A percentile compares a stretch with the other conserved stretches of the same genome.
Evolutionary conservation across 1,139 yeast genomes (phyloP).

Genomic region (Lodderomyces metapsilosis): DNA sequence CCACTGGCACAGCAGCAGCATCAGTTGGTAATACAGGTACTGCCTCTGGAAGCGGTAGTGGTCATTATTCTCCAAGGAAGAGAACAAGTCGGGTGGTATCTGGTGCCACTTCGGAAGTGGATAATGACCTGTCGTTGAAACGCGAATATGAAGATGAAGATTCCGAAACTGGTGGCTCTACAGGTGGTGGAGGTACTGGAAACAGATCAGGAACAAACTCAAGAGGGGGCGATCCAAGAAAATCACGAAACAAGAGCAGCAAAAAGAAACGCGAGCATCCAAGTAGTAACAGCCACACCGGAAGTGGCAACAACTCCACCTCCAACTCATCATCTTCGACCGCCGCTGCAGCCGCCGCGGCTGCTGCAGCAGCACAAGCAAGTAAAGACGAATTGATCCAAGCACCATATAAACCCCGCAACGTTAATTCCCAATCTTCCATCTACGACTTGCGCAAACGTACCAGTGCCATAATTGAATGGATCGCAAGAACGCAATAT

Average conservation of each 20-base stretch:
- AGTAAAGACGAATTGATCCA: conserved; percentile 45
- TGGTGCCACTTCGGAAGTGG: conserved; percentile 2
- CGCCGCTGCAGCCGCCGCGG: conserved; percentile 5
- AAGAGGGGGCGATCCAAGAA: conserved; percentile 8
- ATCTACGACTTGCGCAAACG: conserved; percentile 82
- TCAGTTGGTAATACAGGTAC: not conserved
- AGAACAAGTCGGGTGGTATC: conserved; percentile 4
- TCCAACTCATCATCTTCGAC: conserved; percentile 4
- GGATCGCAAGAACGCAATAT: conserved; percentile 78
- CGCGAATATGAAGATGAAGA: conserved; percentile 5
- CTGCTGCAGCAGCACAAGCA: conserved; percentile 3
- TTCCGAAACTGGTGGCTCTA: conserved; percentile 7
- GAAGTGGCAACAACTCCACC: not conserved
- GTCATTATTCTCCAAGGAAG: conserved; percentile 5
- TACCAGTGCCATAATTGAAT: conserved; percentile 86
- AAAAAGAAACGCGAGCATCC: not conserved
- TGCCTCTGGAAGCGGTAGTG: not conserved
- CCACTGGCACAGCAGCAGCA: not conserved
- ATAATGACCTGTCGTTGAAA: not conserved
- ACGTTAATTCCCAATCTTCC: conserved; percentile 72
- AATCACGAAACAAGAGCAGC: conserved; percentile 13
- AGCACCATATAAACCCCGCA: conserved; percentile 78
- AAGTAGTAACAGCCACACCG: not conserved
- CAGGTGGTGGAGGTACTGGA: conserved; percentile 15
- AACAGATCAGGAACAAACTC: conserved; percentile 10